A percentile compares a stretch with the other conserved stretches of the same genome.
Conservation (phyloP, 2,329 filamentous ascomycete genomes). For the Neofusicoccum sp. region DNA sequence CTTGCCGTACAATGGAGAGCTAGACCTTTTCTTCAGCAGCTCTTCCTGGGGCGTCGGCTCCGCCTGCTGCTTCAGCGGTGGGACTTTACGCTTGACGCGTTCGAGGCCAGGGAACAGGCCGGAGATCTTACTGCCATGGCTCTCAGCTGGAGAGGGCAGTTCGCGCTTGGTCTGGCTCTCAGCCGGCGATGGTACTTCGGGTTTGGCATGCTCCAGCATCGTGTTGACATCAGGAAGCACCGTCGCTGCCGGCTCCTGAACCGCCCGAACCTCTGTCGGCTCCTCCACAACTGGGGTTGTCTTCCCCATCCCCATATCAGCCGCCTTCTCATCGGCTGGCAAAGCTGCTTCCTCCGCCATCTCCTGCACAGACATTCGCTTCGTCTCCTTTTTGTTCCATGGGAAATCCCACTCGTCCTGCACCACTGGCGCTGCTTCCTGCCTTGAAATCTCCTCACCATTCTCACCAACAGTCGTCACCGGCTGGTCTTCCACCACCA, state of each 20-base stretch:
- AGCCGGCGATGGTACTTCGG: not conserved
- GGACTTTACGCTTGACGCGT: conserved; percentile 33
- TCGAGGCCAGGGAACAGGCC: conserved; percentile 22
- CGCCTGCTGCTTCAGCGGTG: conserved; percentile 30
- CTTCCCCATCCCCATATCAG: not conserved
- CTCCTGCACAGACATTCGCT: not conserved
- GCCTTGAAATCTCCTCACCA: not conserved
- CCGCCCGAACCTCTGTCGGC: not conserved
- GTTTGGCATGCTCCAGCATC: not conserved
- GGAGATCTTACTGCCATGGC: conserved; percentile 18
- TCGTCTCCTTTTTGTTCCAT: not conserved
- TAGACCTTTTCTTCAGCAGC: conserved; percentile 27
- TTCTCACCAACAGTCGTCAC: too few relatives aligned
- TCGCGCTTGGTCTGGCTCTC: not conserved
- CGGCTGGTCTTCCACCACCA: too few relatives aligned
- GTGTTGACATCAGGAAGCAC: not conserved
- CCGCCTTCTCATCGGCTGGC: not conserved
- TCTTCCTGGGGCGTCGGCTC: conserved; percentile 18
- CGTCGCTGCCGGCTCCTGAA: not conserved
- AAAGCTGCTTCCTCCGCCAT: not conserved
- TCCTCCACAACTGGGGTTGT: not conserved
- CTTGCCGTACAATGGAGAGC: not conserved
- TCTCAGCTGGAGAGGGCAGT: not conserved
- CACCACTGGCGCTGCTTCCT: not conserved
- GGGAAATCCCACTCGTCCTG: not conserved